Base-by-base conservation (phyloP, 306 rosid species). In the Castanea sativa region DNA sequence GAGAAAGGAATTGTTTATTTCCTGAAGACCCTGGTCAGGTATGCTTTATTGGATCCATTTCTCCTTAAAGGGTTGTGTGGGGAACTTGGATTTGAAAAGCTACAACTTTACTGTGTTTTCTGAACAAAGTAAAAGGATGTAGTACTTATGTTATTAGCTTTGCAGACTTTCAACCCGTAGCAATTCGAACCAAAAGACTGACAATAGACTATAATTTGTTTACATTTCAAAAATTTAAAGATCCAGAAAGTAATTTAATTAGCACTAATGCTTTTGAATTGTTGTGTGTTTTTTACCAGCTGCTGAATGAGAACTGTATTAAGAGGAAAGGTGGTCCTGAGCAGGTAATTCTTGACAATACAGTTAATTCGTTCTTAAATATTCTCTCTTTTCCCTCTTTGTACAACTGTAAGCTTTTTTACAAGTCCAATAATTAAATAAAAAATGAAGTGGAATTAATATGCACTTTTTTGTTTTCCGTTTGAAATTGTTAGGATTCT, bases 1-100 rank as follows among this genome's bases (percentile, higher is more conserved):
- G 96, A 57, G 98, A 96, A 85, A 91, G 87, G 82, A 90, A 87
- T 89, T 89, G 96, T 86, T 71, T 91, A 88, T 90, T 93, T 78
- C 98, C 99, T 73, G 97, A 93, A 85, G 92, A 96, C 84, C 96
- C 98, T 23, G 99, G 97, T 79, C 98, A 96, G 97, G 99, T 96
- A 90, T 73, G 84, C 86, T 87, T 80, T 80, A 74, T 78, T 81
- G 89, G 91, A 88, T 86, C 91, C 71, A 79, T 79, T 83, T 38
- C 55, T 55, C 57, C 35, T 15, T 79, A 78, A 83, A 81, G 80
- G 75, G 75, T 30, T 81, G 59, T 80, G 65, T 80, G 73, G 76
- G 38, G 59, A 75, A 70, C 83, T 83, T 83, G 49, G 38, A 83
- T 72, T 82, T 75, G 23, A 87, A 73, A 73, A 73, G 43, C 7